Evolutionary conservation across 805 yeast species (phyloP), one percentile per base, ranked within the genome.

Genomic region (Vanderwaltozyma polyspora): DNA sequence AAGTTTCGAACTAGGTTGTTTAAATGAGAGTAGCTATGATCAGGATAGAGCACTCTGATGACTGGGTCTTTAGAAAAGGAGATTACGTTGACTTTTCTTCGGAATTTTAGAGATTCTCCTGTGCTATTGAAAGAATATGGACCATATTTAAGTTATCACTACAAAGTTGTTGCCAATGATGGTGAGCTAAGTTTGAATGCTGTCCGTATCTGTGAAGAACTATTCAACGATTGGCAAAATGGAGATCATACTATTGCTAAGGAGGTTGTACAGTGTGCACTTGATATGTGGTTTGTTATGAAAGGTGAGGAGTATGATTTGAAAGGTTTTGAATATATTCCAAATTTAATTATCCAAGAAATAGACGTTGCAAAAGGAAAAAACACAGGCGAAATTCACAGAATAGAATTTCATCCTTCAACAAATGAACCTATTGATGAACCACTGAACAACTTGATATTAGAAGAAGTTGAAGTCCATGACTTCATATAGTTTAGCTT

Each of bases 381-480:
- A 19, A 10, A 13, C 15, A 6, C 12, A 19, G 16, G 23, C 3
- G 18, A 26, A 7, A 19, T 30, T 10, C 26, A 13, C 6, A 33
- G 38, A 33, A n/a, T 36, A 8, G 49, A 45, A 34, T 44, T 39
- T 27, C 42, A 47, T 17, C 35, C 41, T 5, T 19, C 11, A 3
- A 38, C 36, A 6, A 35, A 35, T 4, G 26, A 40, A 26, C n/a
- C 14, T 6, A 27, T 44, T 12, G 19, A 27, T 10, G 26, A 38
- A 10, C 47, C 44, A 17, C 14, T 41, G 24, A 27, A 14, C 12
- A 52, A 52, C 32, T 28, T 54, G 25, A 42, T 45, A 3, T 23
- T 51, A 13, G 59, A 52, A 35, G 55, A 52, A 36, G 49, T 52
- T 5, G 53, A 54, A 31, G 48, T 53, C 1, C 39, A 43, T 6